Conservation (phyloP, 768 basidiomycete species). For the Hydnomerulius pinastri region DNA sequence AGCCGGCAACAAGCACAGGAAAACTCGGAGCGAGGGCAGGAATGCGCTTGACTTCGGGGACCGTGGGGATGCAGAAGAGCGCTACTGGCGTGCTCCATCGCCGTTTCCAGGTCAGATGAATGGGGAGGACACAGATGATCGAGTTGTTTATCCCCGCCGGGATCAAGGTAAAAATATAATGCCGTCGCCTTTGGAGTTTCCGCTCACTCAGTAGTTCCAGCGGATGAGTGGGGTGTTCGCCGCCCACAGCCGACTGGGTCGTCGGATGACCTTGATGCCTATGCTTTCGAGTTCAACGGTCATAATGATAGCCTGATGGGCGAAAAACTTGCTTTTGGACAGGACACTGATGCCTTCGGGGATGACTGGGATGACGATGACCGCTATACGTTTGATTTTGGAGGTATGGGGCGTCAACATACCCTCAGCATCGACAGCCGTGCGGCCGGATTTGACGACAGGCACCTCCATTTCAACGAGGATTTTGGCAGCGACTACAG, state of each 20-base stretch:
- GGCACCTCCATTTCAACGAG: constrained; percentile 5
- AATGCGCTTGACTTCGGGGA: constrained; percentile 39
- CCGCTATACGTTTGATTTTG: constrained; percentile 21
- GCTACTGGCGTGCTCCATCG: constrained; percentile 29
- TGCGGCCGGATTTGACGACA: constrained; percentile 4
- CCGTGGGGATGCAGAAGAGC: constrained; percentile 22
- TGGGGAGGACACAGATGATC: constrained; percentile 22
- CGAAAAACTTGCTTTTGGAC: constrained; percentile 22
- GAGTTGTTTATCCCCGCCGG: constrained; percentile 31
- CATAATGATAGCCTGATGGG: constrained; percentile 27
- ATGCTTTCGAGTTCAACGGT: constrained; percentile 23
- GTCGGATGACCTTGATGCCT: constrained; percentile 18
- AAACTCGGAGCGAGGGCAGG: constrained; percentile 44
- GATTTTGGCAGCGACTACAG: constrained; percentile 9
- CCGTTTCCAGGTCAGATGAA: constrained; percentile 14
- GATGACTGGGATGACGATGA: constrained; percentile 27
- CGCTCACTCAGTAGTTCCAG: constrained; percentile 18
- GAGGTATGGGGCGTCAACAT: not conserved
- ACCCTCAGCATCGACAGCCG: not conserved
- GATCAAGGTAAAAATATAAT: constrained; percentile 21
- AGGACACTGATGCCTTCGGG: constrained; percentile 20
- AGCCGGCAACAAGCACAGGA: constrained; percentile 46
- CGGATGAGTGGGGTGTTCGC: constrained; percentile 33
- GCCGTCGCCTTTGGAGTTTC: not conserved
- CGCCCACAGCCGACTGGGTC: constrained; percentile 3